Percentiles rank a stretch among this genome's conserved stretches.
Conservation (phyloP, 768 basidiomycete genomes). For the Dentipellis sp. region DNA sequence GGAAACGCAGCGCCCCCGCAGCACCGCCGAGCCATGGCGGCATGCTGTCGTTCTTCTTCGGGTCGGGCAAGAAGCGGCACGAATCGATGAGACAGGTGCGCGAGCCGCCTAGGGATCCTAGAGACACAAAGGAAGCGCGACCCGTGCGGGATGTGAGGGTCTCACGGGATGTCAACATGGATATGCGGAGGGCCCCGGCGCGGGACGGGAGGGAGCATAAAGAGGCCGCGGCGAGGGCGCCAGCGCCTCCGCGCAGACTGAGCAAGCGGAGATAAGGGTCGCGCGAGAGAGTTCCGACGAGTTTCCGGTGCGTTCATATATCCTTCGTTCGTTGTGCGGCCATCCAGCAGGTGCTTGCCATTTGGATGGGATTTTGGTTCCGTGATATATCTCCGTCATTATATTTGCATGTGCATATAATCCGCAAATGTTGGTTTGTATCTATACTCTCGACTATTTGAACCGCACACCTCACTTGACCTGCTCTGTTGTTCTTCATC, state of each 20-base stretch:
- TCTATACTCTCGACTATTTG: too few relatives aligned
- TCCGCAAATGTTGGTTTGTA: too few relatives aligned
- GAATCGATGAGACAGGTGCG: background rate
- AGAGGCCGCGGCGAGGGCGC: background rate
- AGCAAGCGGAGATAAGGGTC: background rate
- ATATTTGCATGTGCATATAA: too few relatives aligned
- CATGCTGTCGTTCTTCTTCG: conserved; percentile 10
- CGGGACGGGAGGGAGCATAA: background rate
- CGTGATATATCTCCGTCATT: too few relatives aligned
- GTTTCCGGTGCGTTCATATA: background rate
- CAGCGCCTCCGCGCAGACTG: background rate
- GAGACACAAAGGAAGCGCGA: background rate
- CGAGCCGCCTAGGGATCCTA: background rate
- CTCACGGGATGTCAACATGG: background rate
- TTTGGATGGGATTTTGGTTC: too few relatives aligned
- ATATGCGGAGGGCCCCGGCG: background rate
- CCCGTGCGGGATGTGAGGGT: background rate
- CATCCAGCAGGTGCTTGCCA: too few relatives aligned
- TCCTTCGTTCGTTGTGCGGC: background rate
- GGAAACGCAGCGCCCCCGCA: conserved; percentile 15
- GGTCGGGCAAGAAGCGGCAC: conserved; percentile 6
- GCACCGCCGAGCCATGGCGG: conserved; percentile 1
- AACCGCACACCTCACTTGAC: too few relatives aligned
- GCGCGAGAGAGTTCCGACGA: background rate
- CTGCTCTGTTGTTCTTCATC: too few relatives aligned